phyloP scores from a whole-genome alignment of 768 basidiomycete genomes.

The Termitomyces bulborhizus region DNA sequence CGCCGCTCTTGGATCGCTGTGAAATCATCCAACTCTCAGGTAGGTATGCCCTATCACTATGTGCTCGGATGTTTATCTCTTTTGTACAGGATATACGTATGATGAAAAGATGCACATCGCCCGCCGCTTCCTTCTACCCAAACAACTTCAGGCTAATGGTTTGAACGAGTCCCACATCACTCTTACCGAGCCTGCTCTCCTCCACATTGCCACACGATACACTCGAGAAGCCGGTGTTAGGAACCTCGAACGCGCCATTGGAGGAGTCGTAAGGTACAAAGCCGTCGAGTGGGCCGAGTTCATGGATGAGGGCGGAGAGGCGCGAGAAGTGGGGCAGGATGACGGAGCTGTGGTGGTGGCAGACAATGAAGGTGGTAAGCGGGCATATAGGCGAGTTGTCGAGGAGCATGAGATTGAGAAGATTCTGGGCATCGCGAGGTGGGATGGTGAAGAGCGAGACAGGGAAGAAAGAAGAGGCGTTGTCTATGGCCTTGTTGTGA shows the following conservation, averaged over 20 bases:
- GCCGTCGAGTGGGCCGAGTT: conserved; percentile 87
- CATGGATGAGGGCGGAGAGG: conserved; percentile 33
- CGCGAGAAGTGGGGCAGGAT: conserved; percentile 13
- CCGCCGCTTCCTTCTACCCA: conserved; percentile 79
- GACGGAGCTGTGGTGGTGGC: conserved; percentile 16
- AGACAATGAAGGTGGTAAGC: conserved; percentile 12
- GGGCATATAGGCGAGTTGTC: conserved; percentile 54
- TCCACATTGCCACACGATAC: conserved; percentile 71
- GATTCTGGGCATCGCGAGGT: conserved; percentile 76
- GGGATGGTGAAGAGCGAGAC: conserved; percentile 76
- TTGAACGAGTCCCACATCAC: conserved; percentile 53
- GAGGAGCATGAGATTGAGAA: conserved; percentile 70
- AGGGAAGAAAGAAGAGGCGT: conserved; percentile 69
- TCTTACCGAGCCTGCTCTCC: conserved; percentile 64
- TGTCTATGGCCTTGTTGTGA: conserved; percentile 85
- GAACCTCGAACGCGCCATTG: conserved; percentile 80
- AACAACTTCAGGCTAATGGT: conserved; percentile 78
- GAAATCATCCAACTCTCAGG: conserved; percentile 81
- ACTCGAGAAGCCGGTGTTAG: conserved; percentile 94
- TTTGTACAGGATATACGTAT: conserved; percentile 63
- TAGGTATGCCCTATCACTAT: conserved; percentile 20
- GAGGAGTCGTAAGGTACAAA: conserved; percentile 83
- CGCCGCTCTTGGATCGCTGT: conserved; percentile 84
- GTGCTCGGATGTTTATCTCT: background rate
- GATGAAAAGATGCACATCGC: conserved; percentile 92